Base-by-base conservation (phyloP, 2,329 filamentous ascomycete species). In the Aspergillus fijiensis region DNA sequence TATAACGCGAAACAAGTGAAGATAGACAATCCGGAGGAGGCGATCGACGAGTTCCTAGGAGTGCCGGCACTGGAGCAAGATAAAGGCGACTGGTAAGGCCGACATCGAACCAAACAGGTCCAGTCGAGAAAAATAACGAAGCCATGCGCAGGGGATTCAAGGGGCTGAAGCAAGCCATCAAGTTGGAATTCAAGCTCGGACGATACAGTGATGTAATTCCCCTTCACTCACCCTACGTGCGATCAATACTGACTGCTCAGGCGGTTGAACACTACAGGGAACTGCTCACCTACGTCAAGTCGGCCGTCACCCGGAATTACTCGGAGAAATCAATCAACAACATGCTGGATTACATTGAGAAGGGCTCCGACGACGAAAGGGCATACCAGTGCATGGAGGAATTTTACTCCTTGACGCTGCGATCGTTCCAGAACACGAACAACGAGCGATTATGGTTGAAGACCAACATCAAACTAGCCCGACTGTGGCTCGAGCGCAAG, bases 301-400 rank as follows among this genome's bases (percentile, higher is more conserved):
- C 91, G 3, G 94, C 94, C 7, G 94, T 99, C 51, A 98, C 95
- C 47, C 88, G 95, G 64, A 99, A 98, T 78, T 98, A 98, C 78
- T 97, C 95, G 1, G 95, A 99, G 77, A 98, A 98, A 76, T 98
- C 94, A 12, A 96, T 99, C 80, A 98, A 98, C 80, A 98, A 97
- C 76, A 96, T 99, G 89, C 87, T 99, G 51, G 95, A 98, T 79
- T 96, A 90, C 74, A 95, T 99, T 66, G 94, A 98, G 77, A 98
- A 97, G 79, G 90, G 87, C n/a, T 88, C 89, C 59, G 87, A 89
- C 65, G 84, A 87, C 62, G 85, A 87, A 7, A 86, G 87, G 49
- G 88, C 90, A 25, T 89, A 89, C 70, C 82, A 85, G 64, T 94
- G 89, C 76, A 96, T 98, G 87, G 94, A 97, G 75, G 85, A 91